Evolutionary conservation across 768 basidiomycete species (phyloP).

Genomic region (Boletus tylopilopsis): DNA sequence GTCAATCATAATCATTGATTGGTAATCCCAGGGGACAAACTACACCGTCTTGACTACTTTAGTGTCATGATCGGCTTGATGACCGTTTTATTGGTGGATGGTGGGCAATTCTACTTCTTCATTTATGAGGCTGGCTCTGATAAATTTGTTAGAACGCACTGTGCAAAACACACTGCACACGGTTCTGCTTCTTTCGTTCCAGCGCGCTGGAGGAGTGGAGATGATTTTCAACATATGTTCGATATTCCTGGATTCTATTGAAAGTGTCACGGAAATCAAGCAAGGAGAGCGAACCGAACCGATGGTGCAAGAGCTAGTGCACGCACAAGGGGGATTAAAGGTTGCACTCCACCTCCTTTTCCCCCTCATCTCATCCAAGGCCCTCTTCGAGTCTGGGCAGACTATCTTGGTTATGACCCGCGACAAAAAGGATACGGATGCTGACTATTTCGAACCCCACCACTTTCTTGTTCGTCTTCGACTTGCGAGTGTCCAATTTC

Average conservation of each 20-base stretch:
- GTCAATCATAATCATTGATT: conserved; percentile 8
- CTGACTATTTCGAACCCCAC: conserved; percentile 79
- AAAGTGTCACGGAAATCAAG: conserved; percentile 43
- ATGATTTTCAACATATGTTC: conserved; percentile 57
- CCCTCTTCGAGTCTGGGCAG: conserved; percentile 83
- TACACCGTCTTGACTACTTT: conserved; percentile 45
- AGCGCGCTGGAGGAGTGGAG: conserved; percentile 66
- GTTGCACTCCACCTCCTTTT: conserved; percentile 74
- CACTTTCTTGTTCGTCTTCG: conserved; percentile 86
- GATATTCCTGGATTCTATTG: conserved; percentile 54
- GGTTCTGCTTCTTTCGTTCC: conserved; percentile 72
- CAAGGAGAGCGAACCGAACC: conserved; percentile 55
- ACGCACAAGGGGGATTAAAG: conserved; percentile 79
- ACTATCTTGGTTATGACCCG: conserved; percentile 66
- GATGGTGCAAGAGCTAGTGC: conserved; percentile 62
- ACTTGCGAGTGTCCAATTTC: conserved; percentile 59
- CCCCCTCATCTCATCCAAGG: conserved; percentile 73
- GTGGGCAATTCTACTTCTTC: conserved; percentile 29
- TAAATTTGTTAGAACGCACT: conserved; percentile 58
- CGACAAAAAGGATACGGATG: conserved; percentile 76
- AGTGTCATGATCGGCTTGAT: conserved; percentile 53
- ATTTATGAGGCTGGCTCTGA: background rate
- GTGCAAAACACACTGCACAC: conserved; percentile 75
- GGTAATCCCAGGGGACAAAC: conserved; percentile 34
- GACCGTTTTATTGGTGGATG: conserved; percentile 54